Percentiles rank a stretch among this genome's conserved stretches.
Conservation (phyloP, 2,329 filamentous ascomycete genomes). For the Furcasterigmium furcatum region DNA sequence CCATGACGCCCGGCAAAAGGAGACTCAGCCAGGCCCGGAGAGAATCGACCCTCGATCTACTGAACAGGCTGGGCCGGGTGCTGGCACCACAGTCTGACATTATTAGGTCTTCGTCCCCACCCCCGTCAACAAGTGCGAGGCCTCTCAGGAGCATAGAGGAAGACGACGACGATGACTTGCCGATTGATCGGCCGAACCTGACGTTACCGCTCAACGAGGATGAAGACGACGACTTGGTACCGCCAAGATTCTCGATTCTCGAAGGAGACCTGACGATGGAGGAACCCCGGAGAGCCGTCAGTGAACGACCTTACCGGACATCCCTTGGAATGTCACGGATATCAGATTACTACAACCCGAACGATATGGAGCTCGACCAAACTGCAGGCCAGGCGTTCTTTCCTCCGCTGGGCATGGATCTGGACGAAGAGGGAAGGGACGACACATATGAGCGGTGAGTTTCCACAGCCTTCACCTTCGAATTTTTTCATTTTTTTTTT, state of each 20-base stretch:
- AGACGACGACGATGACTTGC: constrained; percentile 46
- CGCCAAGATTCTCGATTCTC: constrained; percentile 50
- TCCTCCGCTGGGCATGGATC: constrained; percentile 38
- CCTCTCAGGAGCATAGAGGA: constrained; percentile 21
- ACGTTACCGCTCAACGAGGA: constrained; percentile 50
- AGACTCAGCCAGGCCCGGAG: constrained; percentile 55
- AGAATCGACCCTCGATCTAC: constrained; percentile 50
- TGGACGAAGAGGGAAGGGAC: constrained; percentile 35
- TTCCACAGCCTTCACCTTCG: background rate
- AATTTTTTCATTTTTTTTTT: background rate
- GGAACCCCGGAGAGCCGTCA: constrained; percentile 49
- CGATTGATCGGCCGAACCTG: constrained; percentile 48
- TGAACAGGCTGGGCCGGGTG: constrained; percentile 51
- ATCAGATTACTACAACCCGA: constrained; percentile 46
- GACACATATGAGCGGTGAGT: constrained; percentile 39
- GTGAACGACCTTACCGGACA: constrained; percentile 41
- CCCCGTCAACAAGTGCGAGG: constrained; percentile 19
- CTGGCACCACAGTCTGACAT: constrained; percentile 48
- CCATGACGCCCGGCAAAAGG: constrained; percentile 54
- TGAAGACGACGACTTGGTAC: constrained; percentile 48
- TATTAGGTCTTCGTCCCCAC: constrained; percentile 44
- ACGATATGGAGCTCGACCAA: constrained; percentile 35
- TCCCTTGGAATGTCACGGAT: constrained; percentile 50
- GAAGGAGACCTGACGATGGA: constrained; percentile 61
- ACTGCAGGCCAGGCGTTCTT: constrained; percentile 49